Evolutionary conservation across 352 stramenopile genomes (phyloP).

Genomic region (Pythium dissotocum): DNA sequence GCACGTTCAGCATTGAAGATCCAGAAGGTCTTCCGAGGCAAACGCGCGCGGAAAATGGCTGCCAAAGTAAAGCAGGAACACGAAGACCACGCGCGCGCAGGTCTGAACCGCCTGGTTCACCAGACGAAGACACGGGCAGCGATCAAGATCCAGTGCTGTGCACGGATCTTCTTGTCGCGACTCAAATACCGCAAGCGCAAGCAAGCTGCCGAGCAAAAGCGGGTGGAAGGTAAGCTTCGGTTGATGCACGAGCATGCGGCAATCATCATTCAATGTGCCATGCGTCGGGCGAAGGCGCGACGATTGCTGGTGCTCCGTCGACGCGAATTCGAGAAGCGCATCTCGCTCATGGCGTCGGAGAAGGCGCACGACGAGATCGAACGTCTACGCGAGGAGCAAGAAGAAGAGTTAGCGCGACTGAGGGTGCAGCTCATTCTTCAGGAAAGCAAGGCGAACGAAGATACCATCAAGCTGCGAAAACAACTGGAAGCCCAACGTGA

Average conservation of each 20-base stretch:
- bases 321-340: constrained; percentile 70
- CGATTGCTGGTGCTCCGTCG: constrained; percentile 45
- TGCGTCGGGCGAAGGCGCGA: constrained; percentile 46
- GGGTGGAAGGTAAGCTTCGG: constrained; percentile 29
- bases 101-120: constrained; percentile 56
- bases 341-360: constrained; percentile 81
- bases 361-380: constrained; percentile 84
- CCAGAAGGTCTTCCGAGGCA: constrained; percentile 64
- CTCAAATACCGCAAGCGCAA: constrained; percentile 35
- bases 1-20: constrained; percentile 52
- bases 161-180: constrained; percentile 53
- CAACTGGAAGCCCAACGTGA: constrained; percentile 49
- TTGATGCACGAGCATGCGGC: constrained; percentile 48
- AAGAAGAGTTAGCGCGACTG: constrained; percentile 63
- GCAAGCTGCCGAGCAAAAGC: constrained; percentile 34
- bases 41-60: constrained; percentile 44
- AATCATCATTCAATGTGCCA: constrained; percentile 67
- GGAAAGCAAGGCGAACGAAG: constrained; percentile 45
- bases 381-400: constrained; percentile 65
- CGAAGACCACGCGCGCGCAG: constrained; percentile 43
- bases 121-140: constrained; percentile 62
- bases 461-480: constrained; percentile 43
- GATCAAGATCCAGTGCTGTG: constrained; percentile 70
- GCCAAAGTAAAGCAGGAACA: constrained; percentile 40
- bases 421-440: constrained; percentile 70